These are phyloP conservation scores for Cladophialophora exuberans DNA, from an alignment of 2,329 filamentous ascomycete genomes.

Conservation along the genomic window DNA sequence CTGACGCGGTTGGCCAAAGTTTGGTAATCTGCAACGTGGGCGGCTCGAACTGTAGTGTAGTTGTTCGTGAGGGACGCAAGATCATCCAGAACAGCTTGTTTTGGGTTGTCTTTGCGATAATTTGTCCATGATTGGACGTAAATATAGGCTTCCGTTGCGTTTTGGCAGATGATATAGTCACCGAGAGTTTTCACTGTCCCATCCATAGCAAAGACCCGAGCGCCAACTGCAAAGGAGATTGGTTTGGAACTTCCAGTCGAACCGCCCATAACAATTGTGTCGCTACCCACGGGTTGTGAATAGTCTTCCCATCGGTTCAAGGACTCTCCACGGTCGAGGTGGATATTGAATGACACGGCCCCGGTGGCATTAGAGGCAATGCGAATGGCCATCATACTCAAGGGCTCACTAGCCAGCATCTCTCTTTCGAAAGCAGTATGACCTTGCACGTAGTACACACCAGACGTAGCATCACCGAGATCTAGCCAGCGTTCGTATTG, in stretches of 20 bases:
- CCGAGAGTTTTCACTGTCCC: neutral
- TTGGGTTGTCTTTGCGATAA: neutral
- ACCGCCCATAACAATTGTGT: neutral
- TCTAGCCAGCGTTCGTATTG: conserved; percentile 48
- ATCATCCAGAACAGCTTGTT: neutral
- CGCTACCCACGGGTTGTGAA: neutral
- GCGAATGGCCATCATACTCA: conserved; percentile 44
- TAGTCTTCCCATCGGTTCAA: neutral
- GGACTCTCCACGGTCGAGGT: neutral
- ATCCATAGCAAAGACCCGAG: neutral
- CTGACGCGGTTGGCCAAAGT: neutral
- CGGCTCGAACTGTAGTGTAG: neutral
- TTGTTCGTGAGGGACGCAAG: neutral
- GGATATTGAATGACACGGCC: conserved; percentile 37
- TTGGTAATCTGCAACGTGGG: neutral
- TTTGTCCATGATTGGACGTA: neutral
- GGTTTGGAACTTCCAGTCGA: neutral
- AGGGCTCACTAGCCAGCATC: conserved; percentile 48
- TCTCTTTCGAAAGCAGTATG: conserved; percentile 42
- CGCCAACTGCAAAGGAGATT: neutral
- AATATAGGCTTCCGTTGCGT: neutral
- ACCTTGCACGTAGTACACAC: conserved; percentile 43
- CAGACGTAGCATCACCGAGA: conserved; percentile 41
- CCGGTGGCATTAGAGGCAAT: conserved; percentile 33
- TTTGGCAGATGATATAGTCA: neutral